These are phyloP conservation scores for Fonsecaea pedrosoi DNA, from an alignment of 2,329 filamentous ascomycete genomes.

Conservation along the genomic window DNA sequence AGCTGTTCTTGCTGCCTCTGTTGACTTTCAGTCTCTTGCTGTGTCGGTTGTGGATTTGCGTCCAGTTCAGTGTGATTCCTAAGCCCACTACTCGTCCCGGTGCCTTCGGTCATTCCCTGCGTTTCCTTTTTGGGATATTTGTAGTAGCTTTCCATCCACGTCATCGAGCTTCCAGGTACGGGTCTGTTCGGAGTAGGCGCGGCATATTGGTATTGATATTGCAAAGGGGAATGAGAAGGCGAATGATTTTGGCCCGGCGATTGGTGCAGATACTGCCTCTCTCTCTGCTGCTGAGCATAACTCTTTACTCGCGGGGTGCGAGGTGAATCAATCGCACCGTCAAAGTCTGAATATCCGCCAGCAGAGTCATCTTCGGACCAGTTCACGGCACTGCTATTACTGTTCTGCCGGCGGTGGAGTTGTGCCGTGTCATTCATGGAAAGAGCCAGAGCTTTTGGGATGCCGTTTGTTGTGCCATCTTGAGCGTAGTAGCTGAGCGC, in stretches of 20 bases:
- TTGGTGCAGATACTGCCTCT: conserved; percentile 31
- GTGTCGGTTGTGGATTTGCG: background rate
- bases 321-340: conserved; percentile 34
- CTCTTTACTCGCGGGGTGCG: conserved; percentile 34
- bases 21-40: background rate
- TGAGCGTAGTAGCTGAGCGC: conserved; percentile 73
- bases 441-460: conserved; percentile 33
- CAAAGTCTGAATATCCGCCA: conserved; percentile 38
- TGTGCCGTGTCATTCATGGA: conserved; percentile 37
- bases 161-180: conserved; percentile 9
- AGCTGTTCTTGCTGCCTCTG: background rate
- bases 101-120: background rate
- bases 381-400: conserved; percentile 24
- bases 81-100: background rate
- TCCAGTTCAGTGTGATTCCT: conserved; percentile 3
- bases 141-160: conserved; percentile 17
- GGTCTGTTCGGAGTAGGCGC: conserved; percentile 12
- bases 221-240: conserved; percentile 17
- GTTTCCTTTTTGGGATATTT: conserved; percentile 11
- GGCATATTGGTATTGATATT: conserved; percentile 17
- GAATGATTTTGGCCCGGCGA: conserved; percentile 12
- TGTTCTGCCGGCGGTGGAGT: conserved; percentile 32
- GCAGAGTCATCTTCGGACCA: conserved; percentile 38
- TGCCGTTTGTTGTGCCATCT: conserved; percentile 30
- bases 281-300: conserved; percentile 38